Percentiles rank a stretch among this genome's conserved stretches.
These are phyloP conservation scores for Magnolia sinica DNA, from an alignment of 164 flowering plant species.

Conservation along the genomic window DNA sequence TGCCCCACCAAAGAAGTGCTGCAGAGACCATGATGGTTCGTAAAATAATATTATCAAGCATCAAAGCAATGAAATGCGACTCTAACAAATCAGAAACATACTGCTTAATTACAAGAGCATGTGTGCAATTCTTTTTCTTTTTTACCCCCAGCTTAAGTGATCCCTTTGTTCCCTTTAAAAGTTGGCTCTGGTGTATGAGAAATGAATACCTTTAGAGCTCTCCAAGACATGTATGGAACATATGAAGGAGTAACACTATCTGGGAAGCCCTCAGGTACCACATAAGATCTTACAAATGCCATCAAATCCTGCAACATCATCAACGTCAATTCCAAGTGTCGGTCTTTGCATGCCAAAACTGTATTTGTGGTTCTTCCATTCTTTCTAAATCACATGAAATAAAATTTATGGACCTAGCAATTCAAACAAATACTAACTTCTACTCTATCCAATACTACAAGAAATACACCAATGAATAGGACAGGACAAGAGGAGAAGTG, in stretches of 20 bases:
- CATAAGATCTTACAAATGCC: slow-evolving; percentile 87
- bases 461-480: too few relatives aligned
- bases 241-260: slow-evolving; percentile 84
- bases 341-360: background rate
- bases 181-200: background rate
- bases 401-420: background rate
- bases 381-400: background rate
- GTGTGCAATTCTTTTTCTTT: background rate
- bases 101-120: background rate
- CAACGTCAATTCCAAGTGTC: background rate
- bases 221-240: slow-evolving; percentile 96
- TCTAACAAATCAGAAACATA: background rate
- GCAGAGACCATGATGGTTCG: slow-evolving; percentile 1
- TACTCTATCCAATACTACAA: too few relatives aligned
- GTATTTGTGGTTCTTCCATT: background rate
- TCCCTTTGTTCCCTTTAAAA: slow-evolving; percentile 1
- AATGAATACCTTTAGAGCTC: slow-evolving; percentile 84
- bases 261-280: slow-evolving; percentile 97
- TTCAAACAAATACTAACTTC: background rate
- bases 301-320: slow-evolving; percentile 62
- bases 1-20: slow-evolving; percentile 99
- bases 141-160: background rate
- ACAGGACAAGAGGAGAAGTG: background rate
- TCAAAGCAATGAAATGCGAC: background rate
- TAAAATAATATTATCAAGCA: background rate